Base-by-base conservation (phyloP, 805 yeast species). In the Metschnikowia chrysomelidarum region DNA sequence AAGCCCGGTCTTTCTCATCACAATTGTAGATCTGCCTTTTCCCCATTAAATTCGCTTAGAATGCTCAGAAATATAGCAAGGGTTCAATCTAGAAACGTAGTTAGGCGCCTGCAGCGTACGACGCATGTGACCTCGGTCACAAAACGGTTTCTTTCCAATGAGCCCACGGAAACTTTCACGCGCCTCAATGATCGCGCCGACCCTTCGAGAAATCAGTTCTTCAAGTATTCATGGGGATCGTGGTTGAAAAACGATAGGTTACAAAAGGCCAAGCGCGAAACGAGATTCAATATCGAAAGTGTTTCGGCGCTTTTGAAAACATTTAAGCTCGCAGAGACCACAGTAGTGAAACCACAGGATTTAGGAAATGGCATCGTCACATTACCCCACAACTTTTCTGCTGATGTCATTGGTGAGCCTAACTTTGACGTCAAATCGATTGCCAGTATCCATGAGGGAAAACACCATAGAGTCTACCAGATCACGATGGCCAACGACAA, bases 171-270 rank as follows among this genome's bases (percentile, higher is more conserved):
- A 48, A 55, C 64, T n/a, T 67, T 56, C 54, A 82, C 89, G 34
- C 71, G 70, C 40, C 53, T 83, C 16, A 60, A 73, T 19, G 82
- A 82, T 49, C 75, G 76, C 37, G 61, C 69, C 24, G 89, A 83
- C 53, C 87, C 87, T 8, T 64, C 77, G 32, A 72, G 89, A 59
- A 75, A 73, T 37, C 69, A 77, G 27, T 86, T 93, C 53, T 91
- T 87, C 69, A 78, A 83, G 50, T 91, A 88, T 57, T 71, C 93
- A 3, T 91, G 98, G 95, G 98, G 98, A 30, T 75, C 95, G 5
- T 91, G 98, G 98, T 65, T 89, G 51, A 76, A 72, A 44, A 77
- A 91, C 54, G 96, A 93, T 56, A 73, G 70, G 37, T 61, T 60
- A 20, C 89, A 93, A 57, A 83, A 86, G 53, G 77, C 71, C 11